Base-by-base conservation (phyloP, 1,139 yeast species). In the Maudiozyma humilis region DNA sequence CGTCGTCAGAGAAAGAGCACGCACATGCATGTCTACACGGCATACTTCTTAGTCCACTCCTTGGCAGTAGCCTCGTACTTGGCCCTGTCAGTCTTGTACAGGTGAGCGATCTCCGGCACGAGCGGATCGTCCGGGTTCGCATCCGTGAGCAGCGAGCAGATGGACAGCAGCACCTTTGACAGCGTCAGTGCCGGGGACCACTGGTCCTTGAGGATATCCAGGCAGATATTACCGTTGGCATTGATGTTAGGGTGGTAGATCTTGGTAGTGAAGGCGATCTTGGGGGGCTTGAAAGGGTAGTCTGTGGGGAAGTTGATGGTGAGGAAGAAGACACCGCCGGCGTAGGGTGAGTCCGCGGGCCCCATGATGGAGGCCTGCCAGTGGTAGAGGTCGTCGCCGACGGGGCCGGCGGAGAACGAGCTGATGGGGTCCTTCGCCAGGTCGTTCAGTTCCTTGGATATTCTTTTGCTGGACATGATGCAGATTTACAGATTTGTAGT, bases 91-190 rank as follows among this genome's bases (percentile, higher is more conserved):
- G 88, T 87, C 74, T 89, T 89, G 74, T 91, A 93, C 55, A 88
- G 79, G 65, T 91, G 95, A 49, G 98, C 98, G 60, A 91, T 91
- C 70, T 91, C 98, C 23, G 97, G 97, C 40, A 91, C 99, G 65
- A 93, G 79, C 48, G 98, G 98, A 73, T 91, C 98, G 67, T 91
- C 98, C 29, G 98, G 98, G 64, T 91, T 91, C 44, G 98, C 97
- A 67, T 91, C 97, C 37, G 97, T 91, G 64, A 86, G 76, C 68
- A 87, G 73, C 23, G 95, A 87, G 65, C 95, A 86, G 63, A 87
- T 86, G 42, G 95, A 85, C 59, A 87, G 74, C 58, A 87, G 75
- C 41, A 87, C 94, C 71, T 87, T 87, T 32, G 95, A 85, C 56
- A 87, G 83, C 48, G 95, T 79, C 55, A 77, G 72, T 14, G 79